Conservation (phyloP, 768 basidiomycete genomes). For the Artomyces pyxidatus region DNA sequence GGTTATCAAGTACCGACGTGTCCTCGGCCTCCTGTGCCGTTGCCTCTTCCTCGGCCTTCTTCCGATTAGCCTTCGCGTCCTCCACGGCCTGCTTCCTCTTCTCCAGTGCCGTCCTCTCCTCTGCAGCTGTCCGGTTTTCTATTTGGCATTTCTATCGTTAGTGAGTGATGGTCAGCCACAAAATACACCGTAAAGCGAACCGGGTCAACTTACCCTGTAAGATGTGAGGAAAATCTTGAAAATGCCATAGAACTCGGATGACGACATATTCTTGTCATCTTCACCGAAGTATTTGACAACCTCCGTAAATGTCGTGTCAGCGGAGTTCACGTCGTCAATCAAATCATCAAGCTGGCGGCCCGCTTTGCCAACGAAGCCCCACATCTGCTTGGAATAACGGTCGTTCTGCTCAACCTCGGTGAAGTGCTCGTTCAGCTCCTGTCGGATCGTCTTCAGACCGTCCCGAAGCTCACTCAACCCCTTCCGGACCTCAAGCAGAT, state of each 20-base stretch:
- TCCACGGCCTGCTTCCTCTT: slow-evolving; percentile 63
- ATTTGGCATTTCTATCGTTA: slow-evolving; percentile 69
- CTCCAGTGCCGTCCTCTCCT: slow-evolving; percentile 61
- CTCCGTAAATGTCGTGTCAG: slow-evolving; percentile 76
- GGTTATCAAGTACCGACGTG: slow-evolving; percentile 50
- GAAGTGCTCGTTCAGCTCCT: slow-evolving; percentile 77
- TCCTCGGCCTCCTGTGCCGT: slow-evolving; percentile 43
- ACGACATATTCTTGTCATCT: slow-evolving; percentile 78
- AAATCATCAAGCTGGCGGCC: slow-evolving; percentile 72
- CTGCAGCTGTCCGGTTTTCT: slow-evolving; percentile 68
- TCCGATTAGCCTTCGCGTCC: slow-evolving; percentile 48
- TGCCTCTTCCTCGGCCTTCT: slow-evolving; percentile 36
- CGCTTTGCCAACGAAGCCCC: slow-evolving; percentile 77
- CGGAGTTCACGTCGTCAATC: slow-evolving; percentile 78
- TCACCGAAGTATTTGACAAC: slow-evolving; percentile 91
- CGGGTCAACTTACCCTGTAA: slow-evolving; percentile 53
- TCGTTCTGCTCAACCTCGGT: slow-evolving; percentile 63
- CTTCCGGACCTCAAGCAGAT: slow-evolving; percentile 78
- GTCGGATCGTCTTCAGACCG: slow-evolving; percentile 70
- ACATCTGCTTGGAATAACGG: slow-evolving; percentile 86
- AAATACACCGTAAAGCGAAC: background rate
- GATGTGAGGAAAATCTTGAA: slow-evolving; percentile 97
- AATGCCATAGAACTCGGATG: slow-evolving; percentile 90
- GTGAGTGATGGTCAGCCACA: background rate
- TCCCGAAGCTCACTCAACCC: slow-evolving; percentile 63